Evolutionary conservation across 164 flowering plant genomes (phyloP).

Genomic region (Vitis labrusca): DNA sequence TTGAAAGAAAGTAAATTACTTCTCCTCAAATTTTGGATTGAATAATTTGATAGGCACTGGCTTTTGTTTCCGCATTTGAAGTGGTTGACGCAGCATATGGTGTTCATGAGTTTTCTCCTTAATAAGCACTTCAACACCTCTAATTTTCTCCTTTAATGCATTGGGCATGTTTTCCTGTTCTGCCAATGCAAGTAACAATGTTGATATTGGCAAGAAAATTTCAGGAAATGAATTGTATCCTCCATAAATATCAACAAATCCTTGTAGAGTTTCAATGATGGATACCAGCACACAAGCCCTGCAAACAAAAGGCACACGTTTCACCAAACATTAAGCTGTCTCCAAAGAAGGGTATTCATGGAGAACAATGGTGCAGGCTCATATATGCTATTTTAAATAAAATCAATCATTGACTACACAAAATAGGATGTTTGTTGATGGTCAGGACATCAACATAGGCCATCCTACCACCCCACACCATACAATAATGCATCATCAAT

Average conservation of each 20-base stretch:
- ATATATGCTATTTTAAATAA: too few species aligned
- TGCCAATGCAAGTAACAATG: slow-evolving; percentile 46
- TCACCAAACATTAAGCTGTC: neutral
- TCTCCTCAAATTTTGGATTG: slow-evolving; percentile 86
- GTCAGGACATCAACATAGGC: neutral
- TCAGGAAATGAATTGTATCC: slow-evolving; percentile 82
- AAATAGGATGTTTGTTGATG: neutral
- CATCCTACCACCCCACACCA: neutral
- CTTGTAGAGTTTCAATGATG: slow-evolving; percentile 57
- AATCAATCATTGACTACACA: neutral
- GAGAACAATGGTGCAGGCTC: too few species aligned
- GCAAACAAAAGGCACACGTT: slow-evolving; percentile 19
- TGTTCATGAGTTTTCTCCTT: slow-evolving; percentile 46
- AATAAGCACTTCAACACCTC: slow-evolving; percentile 48
- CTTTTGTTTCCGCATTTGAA: slow-evolving; percentile 83
- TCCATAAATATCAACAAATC: slow-evolving; percentile 53
- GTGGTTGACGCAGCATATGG: slow-evolving; percentile 64
- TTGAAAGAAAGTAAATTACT: slow-evolving; percentile 36
- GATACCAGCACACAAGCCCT: slow-evolving; percentile 74
- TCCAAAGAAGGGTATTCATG: too few species aligned
- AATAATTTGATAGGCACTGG: slow-evolving; percentile 66
- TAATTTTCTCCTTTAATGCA: slow-evolving; percentile 40
- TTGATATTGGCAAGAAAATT: slow-evolving; percentile 64
- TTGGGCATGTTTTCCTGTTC: slow-evolving; percentile 50
- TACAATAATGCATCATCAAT: neutral